These are phyloP conservation scores for Apiospora phragmitis DNA, from an alignment of 2,329 filamentous ascomycete species.

Conservation along the genomic window DNA sequence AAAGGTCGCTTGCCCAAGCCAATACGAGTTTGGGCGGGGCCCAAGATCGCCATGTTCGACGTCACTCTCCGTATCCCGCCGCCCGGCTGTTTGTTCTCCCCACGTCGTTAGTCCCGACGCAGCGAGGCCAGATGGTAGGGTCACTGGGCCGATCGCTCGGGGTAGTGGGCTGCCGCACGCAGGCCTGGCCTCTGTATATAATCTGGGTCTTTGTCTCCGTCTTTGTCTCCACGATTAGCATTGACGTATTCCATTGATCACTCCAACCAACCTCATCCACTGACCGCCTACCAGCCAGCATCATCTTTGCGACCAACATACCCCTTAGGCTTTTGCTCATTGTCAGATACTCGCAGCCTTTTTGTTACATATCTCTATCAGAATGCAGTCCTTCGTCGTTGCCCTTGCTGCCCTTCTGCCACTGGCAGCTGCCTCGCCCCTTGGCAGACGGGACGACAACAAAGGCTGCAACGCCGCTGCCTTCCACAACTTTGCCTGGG, in stretches of 20 bases:
- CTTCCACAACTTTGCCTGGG: slow-evolving; percentile 40
- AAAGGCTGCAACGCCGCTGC: slow-evolving; percentile 35
- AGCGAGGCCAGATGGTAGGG: background rate
- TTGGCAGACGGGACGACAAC: slow-evolving; percentile 23
- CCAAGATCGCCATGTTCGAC: background rate
- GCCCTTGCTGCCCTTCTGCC: slow-evolving; percentile 27
- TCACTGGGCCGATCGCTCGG: background rate
- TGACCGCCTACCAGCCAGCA: background rate
- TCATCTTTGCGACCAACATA: background rate
- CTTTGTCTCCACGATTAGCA: background rate
- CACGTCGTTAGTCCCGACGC: background rate
- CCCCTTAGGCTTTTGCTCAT: background rate
- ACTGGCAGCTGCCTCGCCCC: slow-evolving; percentile 28
- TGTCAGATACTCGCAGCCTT: background rate
- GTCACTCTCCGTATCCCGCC: background rate
- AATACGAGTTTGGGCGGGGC: background rate
- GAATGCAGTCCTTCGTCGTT: slow-evolving; percentile 28
- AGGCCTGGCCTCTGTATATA: background rate
- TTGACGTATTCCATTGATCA: background rate
- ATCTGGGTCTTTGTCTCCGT: background rate
- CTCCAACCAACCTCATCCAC: background rate
- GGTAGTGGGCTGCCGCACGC: background rate
- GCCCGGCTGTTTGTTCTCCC: background rate
- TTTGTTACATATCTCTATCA: slow-evolving; percentile 10
- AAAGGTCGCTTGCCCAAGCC: background rate